Evolutionary conservation across 257 asterid species (phyloP), one percentile per base, ranked within the genome.

Genomic region (Capsicum rhomboideum): DNA sequence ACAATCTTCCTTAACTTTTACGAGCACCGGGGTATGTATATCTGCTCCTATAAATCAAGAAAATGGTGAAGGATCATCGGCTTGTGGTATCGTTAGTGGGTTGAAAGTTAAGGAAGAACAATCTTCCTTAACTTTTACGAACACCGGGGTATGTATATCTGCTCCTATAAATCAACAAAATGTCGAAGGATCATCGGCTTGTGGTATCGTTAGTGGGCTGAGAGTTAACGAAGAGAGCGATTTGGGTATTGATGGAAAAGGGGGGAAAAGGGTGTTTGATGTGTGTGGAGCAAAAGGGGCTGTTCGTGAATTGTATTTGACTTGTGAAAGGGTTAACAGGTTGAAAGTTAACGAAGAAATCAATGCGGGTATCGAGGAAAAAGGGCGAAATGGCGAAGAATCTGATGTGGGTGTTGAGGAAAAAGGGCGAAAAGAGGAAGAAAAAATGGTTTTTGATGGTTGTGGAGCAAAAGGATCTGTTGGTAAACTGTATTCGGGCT

Each of bases 11-110:
- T n/a, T n/a, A n/a, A 93, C 92, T 20, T 80, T 84, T 53, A 94
- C 94, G 16, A 84, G 93, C 78, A 91, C 90, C 0, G 98, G 98
- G 11, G 53, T 89, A 0, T 87, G 97, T 80, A 86, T 94, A 82
- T 88, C 92, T 9, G 56, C 86, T 54, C 92, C 79, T 83, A 20
- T 83, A 37, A 82, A 82, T 21, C 63, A 37, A 79, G 85, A 75
- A 67, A 83, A 69, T 28, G 68, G n/a, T n/a, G n/a, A n/a, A n/a
- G n/a, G n/a, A n/a, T n/a, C n/a, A n/a, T n/a, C n/a, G n/a, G n/a
- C n/a, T n/a, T n/a, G n/a, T n/a, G n/a, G n/a, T n/a, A n/a, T n/a
- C n/a, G n/a, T n/a, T n/a, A n/a, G n/a, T n/a, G n/a, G n/a, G n/a
- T n/a, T n/a, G n/a, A n/a, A n/a, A n/a, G n/a, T n/a, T n/a, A n/a